These are phyloP conservation scores for Ceratocystis smalleyi DNA, from an alignment of 2,329 filamentous ascomycete species.

Conservation along the genomic window DNA sequence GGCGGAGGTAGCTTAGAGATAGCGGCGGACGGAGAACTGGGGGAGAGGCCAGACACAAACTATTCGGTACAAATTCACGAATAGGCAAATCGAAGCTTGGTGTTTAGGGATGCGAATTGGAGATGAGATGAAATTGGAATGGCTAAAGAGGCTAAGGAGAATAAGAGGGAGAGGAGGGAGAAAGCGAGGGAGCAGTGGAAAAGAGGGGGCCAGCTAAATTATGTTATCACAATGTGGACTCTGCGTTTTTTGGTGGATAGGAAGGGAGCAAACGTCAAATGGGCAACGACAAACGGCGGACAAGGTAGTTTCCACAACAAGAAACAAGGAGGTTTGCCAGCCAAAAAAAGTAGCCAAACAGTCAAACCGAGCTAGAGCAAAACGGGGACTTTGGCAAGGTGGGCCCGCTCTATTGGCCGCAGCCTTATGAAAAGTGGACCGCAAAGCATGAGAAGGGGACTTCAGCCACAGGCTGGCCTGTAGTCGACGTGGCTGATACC, in stretches of 20 bases:
- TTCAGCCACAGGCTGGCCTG: neutral
- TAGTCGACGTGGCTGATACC: neutral
- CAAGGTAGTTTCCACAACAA: constrained; percentile 2
- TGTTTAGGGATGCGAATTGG: neutral
- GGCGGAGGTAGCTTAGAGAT: neutral
- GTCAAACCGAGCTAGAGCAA: neutral
- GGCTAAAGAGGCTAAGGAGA: neutral
- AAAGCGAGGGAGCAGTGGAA: constrained; percentile 2
- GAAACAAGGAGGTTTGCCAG: neutral
- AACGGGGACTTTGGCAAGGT: neutral
- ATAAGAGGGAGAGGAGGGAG: neutral
- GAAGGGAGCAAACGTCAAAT: neutral
- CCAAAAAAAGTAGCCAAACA: neutral
- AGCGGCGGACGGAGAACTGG: neutral
- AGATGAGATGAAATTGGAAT: neutral
- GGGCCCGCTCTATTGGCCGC: neutral
- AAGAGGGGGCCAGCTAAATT: constrained; percentile 2
- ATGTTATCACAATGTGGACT: neutral
- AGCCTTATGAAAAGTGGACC: neutral
- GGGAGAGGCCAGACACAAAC: neutral
- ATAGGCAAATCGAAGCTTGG: neutral
- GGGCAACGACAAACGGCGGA: neutral
- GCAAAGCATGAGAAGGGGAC: neutral
- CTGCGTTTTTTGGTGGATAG: neutral
- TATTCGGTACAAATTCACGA: neutral